Conservation (phyloP, 805 yeast species). For the Ogataea polymorpha region DNA sequence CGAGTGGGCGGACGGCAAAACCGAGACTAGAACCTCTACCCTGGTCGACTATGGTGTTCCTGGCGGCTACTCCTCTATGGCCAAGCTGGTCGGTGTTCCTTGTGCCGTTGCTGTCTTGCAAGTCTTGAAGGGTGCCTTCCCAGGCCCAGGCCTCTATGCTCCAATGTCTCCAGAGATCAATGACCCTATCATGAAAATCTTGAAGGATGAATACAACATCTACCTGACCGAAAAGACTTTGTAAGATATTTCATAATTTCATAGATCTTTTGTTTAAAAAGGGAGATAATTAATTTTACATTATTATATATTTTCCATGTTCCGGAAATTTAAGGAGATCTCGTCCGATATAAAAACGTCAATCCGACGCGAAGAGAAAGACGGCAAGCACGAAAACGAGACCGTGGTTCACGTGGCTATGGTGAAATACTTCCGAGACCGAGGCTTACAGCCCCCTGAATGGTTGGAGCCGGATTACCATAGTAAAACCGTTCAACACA, state of each 20-base stretch:
- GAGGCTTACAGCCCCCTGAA: conserved; percentile 24
- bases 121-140: conserved; percentile 75
- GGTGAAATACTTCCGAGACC: conserved; percentile 25
- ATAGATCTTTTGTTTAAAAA: conserved; percentile 7
- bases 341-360: conserved; percentile 20
- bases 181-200: conserved; percentile 84
- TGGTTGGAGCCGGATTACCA: conserved; percentile 24
- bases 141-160: conserved; percentile 82
- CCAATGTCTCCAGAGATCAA: conserved; percentile 90
- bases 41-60: conserved; percentile 90
- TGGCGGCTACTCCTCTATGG: conserved; percentile 97
- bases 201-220: conserved; percentile 87
- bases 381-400: conserved; percentile 32
- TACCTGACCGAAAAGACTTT: conserved; percentile 85
- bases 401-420: conserved; percentile 34
- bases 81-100: conserved; percentile 96
- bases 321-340: conserved; percentile 23
- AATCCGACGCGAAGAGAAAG: conserved; percentile 33
- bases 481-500: background rate
- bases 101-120: conserved; percentile 93
- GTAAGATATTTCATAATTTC: conserved; percentile 15
- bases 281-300: conserved; percentile 1
- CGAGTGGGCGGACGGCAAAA: conserved; percentile 90
- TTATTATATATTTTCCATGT: conserved; percentile 10
- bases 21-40: conserved; percentile 92